These are phyloP conservation scores for Arxiozyma bovina DNA, from an alignment of 1,139 yeast genomes.

Conservation along the genomic window DNA sequence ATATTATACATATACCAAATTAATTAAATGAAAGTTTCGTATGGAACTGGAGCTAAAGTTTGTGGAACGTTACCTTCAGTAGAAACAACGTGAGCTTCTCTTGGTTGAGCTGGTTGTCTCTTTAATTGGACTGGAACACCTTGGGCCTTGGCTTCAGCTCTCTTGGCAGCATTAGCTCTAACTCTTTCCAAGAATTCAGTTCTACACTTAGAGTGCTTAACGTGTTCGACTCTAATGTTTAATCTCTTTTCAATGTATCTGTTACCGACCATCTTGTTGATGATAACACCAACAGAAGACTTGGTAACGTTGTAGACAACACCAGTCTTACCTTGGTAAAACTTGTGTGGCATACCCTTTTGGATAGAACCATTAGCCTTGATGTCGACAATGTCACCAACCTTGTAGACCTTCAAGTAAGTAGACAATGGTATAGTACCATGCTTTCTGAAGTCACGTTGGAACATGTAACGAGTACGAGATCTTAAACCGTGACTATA, in stretches of 20 bases:
- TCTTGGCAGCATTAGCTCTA: slow-evolving; percentile 88
- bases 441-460: slow-evolving; percentile 98
- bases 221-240: slow-evolving; percentile 97
- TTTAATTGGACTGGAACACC: slow-evolving; percentile 88
- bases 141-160: slow-evolving; percentile 88
- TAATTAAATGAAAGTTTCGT: slow-evolving; percentile 95
- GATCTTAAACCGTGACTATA: slow-evolving; percentile 98
- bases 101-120: slow-evolving; percentile 98
- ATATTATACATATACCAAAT: slow-evolving; percentile 10
- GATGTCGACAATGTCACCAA: slow-evolving; percentile 98
- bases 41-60: slow-evolving; percentile 97
- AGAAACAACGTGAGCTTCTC: slow-evolving; percentile 78
- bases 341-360: slow-evolving; percentile 99
- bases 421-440: slow-evolving; percentile 92
- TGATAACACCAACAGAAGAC: slow-evolving; percentile 94
- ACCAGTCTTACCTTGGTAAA: slow-evolving; percentile 99
- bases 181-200: slow-evolving; percentile 98
- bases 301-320: slow-evolving; percentile 97
- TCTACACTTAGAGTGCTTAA: slow-evolving; percentile 99
- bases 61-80: slow-evolving; percentile 79
- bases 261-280: slow-evolving; percentile 98
- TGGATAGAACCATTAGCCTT: slow-evolving; percentile 99
- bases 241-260: slow-evolving; percentile 98
- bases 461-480: slow-evolving; percentile 99
- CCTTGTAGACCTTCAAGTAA: slow-evolving; percentile 95